Percentiles rank a stretch among this genome's conserved stretches.
Evolutionary conservation across 352 stramenopile species (phyloP).

Genomic region (Globisporangium uncinulatum): DNA sequence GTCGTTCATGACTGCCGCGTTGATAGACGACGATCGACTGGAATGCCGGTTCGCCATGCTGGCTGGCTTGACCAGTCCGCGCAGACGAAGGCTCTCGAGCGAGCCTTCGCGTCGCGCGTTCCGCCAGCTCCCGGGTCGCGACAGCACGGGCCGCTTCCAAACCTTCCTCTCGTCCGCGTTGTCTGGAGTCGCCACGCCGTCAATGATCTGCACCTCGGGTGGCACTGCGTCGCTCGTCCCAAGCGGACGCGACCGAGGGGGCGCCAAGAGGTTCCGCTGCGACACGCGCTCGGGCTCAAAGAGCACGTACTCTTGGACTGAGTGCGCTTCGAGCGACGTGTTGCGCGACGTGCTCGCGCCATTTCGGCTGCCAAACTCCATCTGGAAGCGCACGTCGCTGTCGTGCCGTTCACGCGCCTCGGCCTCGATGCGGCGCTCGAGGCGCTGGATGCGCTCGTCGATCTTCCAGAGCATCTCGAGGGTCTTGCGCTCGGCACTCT

Average conservation of each 20-base stretch:
- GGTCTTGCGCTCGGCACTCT: slow-evolving; percentile 16
- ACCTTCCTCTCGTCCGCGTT: slow-evolving; percentile 28
- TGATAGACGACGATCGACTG: slow-evolving; percentile 25
- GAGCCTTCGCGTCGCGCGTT: slow-evolving; percentile 36
- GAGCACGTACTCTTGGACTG: slow-evolving; percentile 20
- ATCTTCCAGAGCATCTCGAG: slow-evolving; percentile 36
- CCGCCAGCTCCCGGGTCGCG: slow-evolving; percentile 41
- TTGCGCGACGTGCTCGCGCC: slow-evolving; percentile 6
- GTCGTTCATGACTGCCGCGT: slow-evolving; percentile 17
- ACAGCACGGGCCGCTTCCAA: slow-evolving; percentile 26
- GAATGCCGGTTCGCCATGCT: slow-evolving; percentile 17
- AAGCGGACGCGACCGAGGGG: slow-evolving; percentile 6
- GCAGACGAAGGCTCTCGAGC: slow-evolving; percentile 26
- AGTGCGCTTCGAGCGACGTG: slow-evolving; percentile 2
- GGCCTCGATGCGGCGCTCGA: slow-evolving; percentile 42
- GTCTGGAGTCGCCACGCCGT: slow-evolving; percentile 22
- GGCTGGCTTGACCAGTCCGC: slow-evolving; percentile 22
- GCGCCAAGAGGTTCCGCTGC: slow-evolving; percentile 40
- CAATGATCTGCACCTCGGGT: slow-evolving; percentile 5
- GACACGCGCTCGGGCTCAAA: slow-evolving; percentile 63
- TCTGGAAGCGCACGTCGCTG: slow-evolving; percentile 36
- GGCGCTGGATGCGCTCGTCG: slow-evolving; percentile 38
- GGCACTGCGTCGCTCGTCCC: background rate
- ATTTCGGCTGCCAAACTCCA: slow-evolving; percentile 13
- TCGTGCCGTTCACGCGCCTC: slow-evolving; percentile 44